Conservation (phyloP, 129 eudicot genomes). For the Escallonia rubra region DNA sequence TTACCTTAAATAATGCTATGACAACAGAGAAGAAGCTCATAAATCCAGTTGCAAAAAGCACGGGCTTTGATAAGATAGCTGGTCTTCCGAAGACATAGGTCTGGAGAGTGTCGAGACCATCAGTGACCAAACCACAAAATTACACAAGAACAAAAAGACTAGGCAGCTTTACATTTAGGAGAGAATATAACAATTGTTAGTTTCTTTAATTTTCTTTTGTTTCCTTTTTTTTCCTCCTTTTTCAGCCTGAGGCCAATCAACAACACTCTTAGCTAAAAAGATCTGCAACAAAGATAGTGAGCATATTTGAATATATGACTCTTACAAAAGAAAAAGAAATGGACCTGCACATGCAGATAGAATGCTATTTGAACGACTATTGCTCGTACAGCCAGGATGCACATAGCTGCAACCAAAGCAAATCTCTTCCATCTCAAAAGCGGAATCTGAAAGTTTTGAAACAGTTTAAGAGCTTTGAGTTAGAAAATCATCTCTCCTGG, state of each 20-base stretch:
- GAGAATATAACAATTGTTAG: background rate
- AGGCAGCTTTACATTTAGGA: background rate
- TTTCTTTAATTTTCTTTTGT: background rate
- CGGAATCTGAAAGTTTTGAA: conserved; percentile 46
- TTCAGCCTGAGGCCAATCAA: no score
- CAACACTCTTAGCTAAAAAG: no score
- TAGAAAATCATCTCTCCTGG: background rate
- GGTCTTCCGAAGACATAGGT: conserved; percentile 72
- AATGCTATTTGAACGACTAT: conserved; percentile 95
- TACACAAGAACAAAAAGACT: conserved; percentile 1
- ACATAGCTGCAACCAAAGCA: conserved; percentile 93
- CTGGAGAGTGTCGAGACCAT: conserved; percentile 36
- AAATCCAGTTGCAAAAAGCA: conserved; percentile 96
- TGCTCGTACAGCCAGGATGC: conserved; percentile 95
- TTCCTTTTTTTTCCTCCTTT: background rate
- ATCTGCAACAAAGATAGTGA: no score
- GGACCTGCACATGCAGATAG: conserved; percentile 88
- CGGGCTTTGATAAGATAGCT: conserved; percentile 70
- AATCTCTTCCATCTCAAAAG: conserved; percentile 92
- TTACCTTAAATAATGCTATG: conserved; percentile 95
- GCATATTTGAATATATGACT: background rate
- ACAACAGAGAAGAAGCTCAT: conserved; percentile 99
- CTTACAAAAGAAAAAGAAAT: background rate
- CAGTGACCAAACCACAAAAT: conserved; percentile 6
- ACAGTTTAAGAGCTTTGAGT: background rate